Base-by-base conservation (phyloP, 805 yeast species). In the Saturnispora serradocipensis region DNA sequence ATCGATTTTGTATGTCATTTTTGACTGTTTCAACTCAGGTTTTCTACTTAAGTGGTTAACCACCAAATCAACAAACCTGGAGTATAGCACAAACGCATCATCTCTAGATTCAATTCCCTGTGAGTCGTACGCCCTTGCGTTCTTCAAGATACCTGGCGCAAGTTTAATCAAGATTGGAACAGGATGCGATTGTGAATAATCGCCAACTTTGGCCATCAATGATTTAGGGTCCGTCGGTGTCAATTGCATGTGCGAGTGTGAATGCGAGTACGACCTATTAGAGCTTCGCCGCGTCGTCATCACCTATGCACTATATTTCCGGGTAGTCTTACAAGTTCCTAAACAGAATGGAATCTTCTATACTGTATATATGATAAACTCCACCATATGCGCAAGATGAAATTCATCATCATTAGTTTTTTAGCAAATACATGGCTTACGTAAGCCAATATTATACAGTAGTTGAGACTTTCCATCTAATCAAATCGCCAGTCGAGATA, bases 11-110 rank as follows among this genome's bases (percentile, higher is more conserved):
- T 59, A 48, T 38, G 53, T 57, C 1, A 32, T 15, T 50, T 58
- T 65, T 52, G 55, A 62, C 39, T 52, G 51, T 54, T 62, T 64
- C 48, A 75, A 56, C 25, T 71, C 75, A 0, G 81, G 79, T 54
- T 78, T 81, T 5, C 54, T 62, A 16, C 72, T 71, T 43, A 81
- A 58, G 46, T 67, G 67, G 63, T 77, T 74, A 49, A 75, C 71
- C 32, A 79, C 68, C 46, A 81, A 67, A 53, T 84, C 86, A 22
- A 82, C 74, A 57, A 78, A 82, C 51, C 89, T 65, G 44, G 76
- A 66, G 59, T 81, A 81, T 50, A 80, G 65, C 30, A 80, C 64
- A 58, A 76, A 84, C 0, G 87, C 78, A 53, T 75, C 77, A 42
- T 72, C 74, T 42, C 67, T 60, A 28, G 74, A 69, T 20, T 27